These are phyloP conservation scores for Erigeron philadelphicus DNA, from an alignment of 140 eudicot genomes.

Conservation along the genomic window DNA sequence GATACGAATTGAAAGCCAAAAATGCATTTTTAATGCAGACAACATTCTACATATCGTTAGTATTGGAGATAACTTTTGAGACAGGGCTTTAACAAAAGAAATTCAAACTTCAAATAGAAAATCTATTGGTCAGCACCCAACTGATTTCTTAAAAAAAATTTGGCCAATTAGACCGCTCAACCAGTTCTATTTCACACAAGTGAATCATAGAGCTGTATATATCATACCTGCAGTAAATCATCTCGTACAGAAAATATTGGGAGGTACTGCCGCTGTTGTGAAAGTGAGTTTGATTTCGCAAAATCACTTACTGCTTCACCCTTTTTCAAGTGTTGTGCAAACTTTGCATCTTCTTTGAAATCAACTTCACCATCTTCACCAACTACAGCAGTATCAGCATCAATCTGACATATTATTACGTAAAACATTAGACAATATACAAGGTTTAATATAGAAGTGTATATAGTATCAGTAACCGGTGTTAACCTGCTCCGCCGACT, in stretches of 20 bases:
- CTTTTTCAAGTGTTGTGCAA: constrained; percentile 71
- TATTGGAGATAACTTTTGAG: too few relatives aligned
- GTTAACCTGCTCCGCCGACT: constrained; percentile 82
- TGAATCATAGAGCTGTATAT: background rate
- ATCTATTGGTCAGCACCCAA: too few relatives aligned
- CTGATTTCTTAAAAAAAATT: too few relatives aligned
- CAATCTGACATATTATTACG: constrained; percentile 46
- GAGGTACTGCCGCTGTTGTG: constrained; percentile 88
- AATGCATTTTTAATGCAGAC: too few relatives aligned
- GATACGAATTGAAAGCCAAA: too few relatives aligned
- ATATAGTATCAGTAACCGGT: background rate
- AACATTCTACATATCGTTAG: too few relatives aligned
- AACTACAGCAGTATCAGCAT: constrained; percentile 92
- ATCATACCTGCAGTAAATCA: constrained; percentile 70
- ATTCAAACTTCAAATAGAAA: too few relatives aligned
- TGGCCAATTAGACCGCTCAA: too few relatives aligned
- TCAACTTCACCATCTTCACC: constrained; percentile 97
- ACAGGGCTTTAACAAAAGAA: too few relatives aligned
- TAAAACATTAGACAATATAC: background rate
- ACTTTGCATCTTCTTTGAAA: constrained; percentile 88
- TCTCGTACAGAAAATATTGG: constrained; percentile 91
- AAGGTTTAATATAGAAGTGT: constrained; percentile 3
- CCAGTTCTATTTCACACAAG: too few relatives aligned
- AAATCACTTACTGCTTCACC: constrained; percentile 90
- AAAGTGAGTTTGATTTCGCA: constrained; percentile 71